These are phyloP conservation scores for Cucumis melo DNA, from an alignment of 306 rosid genomes.

Conservation along the genomic window DNA sequence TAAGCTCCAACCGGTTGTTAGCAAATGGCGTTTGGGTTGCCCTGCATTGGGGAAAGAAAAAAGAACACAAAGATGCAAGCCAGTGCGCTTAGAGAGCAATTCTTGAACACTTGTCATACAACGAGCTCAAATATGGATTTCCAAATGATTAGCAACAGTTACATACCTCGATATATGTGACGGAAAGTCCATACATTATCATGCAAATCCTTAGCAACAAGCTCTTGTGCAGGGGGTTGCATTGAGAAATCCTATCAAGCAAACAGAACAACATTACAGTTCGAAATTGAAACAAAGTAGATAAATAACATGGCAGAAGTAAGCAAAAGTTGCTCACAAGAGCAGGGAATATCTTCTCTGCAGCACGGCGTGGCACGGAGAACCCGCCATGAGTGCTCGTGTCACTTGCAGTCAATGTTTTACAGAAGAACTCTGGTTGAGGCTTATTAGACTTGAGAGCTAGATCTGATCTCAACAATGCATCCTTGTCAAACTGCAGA, in stretches of 20 bases:
- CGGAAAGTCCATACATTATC: slow-evolving; percentile 82
- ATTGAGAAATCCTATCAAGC: slow-evolving; percentile 50
- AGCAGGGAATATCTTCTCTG: slow-evolving; percentile 91
- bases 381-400: slow-evolving; percentile 99
- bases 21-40: slow-evolving; percentile 95
- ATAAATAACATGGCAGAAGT: neutral
- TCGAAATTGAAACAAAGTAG: neutral
- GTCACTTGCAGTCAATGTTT: slow-evolving; percentile 88
- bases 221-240: slow-evolving; percentile 99
- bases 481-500: slow-evolving; percentile 72
- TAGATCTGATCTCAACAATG: slow-evolving; percentile 74
- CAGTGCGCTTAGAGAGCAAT: slow-evolving; percentile 1
- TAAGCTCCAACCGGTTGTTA: slow-evolving; percentile 96
- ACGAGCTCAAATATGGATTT: neutral
- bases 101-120: neutral
- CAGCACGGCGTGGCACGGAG: slow-evolving; percentile 96
- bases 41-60: slow-evolving; percentile 26
- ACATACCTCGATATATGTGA: slow-evolving; percentile 81
- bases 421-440: slow-evolving; percentile 88
- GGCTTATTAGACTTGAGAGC: slow-evolving; percentile 70
- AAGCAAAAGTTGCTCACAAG: slow-evolving; percentile 39
- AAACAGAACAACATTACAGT: slow-evolving; percentile 13
- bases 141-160: neutral
- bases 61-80: neutral
- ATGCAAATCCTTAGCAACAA: slow-evolving; percentile 79